Percentiles rank a stretch among this genome's conserved stretches.
phyloP scores from a whole-genome alignment of 2,329 filamentous ascomycete species.

The Blastomyces percursus region DNA sequence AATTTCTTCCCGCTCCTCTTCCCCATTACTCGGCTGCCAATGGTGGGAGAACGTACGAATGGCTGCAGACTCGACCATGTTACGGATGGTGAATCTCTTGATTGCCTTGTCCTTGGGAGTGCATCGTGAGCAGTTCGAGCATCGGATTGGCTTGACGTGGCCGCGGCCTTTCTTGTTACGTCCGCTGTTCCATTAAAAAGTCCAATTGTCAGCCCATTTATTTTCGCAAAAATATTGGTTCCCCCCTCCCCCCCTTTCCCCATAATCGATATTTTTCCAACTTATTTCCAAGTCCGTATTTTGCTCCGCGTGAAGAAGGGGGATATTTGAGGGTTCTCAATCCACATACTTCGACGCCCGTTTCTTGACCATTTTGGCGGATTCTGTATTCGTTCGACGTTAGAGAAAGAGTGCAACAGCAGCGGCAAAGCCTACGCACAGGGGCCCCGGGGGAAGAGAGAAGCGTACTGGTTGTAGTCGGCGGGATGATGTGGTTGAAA shows the following conservation, averaged over 20 bases:
- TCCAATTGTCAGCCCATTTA: conserved; percentile 7
- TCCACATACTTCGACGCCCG: conserved; percentile 57
- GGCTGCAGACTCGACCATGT: conserved; percentile 99
- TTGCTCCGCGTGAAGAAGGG: neutral
- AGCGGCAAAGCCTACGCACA: neutral
- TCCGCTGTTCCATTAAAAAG: conserved; percentile 49
- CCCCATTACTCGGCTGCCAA: neutral
- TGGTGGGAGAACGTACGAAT: conserved; percentile 62
- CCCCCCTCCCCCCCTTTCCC: neutral
- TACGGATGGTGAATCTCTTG: conserved; percentile 99
- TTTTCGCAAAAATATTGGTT: neutral
- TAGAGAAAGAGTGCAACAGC: neutral
- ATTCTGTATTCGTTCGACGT: conserved; percentile 9
- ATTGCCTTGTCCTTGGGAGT: conserved; percentile 99
- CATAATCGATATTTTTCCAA: neutral
- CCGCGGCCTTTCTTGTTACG: conserved; percentile 99
- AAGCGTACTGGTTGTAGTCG: conserved; percentile 6
- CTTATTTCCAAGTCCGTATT: neutral
- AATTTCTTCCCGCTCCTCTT: neutral
- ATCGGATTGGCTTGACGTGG: conserved; percentile 98
- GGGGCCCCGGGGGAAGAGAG: neutral
- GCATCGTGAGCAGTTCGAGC: conserved; percentile 79
- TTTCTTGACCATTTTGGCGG: conserved; percentile 64
- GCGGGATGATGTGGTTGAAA: conserved; percentile 4
- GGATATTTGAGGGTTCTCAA: conserved; percentile 13